Evolutionary conservation across 768 basidiomycete species (phyloP).

Genomic region (Boletus reticuloceps): DNA sequence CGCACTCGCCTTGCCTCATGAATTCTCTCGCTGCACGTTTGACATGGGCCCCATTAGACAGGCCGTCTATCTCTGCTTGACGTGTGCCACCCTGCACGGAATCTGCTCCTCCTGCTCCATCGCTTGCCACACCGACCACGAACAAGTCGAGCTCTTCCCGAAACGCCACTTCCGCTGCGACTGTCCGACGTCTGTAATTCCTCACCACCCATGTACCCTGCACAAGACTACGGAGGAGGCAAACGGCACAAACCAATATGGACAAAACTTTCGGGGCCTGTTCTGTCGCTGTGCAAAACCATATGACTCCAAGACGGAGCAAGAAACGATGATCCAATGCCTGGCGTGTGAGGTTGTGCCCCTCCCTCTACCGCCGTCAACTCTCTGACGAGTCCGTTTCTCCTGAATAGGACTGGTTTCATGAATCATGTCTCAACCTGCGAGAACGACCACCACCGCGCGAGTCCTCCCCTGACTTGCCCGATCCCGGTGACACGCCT

Average conservation of each 20-base stretch:
- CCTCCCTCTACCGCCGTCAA: too few species aligned
- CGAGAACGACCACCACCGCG: slow-evolving; percentile 59
- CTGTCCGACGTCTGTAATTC: slow-evolving; percentile 67
- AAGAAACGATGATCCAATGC: slow-evolving; percentile 89
- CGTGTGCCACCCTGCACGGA: slow-evolving; percentile 65
- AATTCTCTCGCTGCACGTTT: slow-evolving; percentile 67
- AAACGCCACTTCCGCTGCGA: slow-evolving; percentile 84
- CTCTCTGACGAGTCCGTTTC: background rate
- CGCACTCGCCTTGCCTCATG: slow-evolving; percentile 53
- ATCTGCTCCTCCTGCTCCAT: slow-evolving; percentile 83
- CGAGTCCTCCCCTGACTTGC: slow-evolving; percentile 33
- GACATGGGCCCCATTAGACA: slow-evolving; percentile 62
- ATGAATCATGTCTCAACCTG: slow-evolving; percentile 85
- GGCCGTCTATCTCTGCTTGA: slow-evolving; percentile 78
- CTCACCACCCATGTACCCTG: slow-evolving; percentile 57
- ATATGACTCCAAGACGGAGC: slow-evolving; percentile 72
- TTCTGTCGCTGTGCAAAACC: slow-evolving; percentile 76
- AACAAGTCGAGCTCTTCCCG: slow-evolving; percentile 85
- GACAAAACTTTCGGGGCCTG: slow-evolving; percentile 65
- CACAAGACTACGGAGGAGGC: slow-evolving; percentile 51
- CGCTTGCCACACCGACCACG: slow-evolving; percentile 83
- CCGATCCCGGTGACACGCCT: background rate
- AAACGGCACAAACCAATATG: slow-evolving; percentile 63
- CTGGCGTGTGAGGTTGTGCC: slow-evolving; percentile 70
- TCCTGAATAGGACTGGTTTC: slow-evolving; percentile 75